Percentiles rank a stretch among this genome's conserved stretches.
Conservation (phyloP, 805 yeast genomes). For the Saccharomycopsis sp. region DNA sequence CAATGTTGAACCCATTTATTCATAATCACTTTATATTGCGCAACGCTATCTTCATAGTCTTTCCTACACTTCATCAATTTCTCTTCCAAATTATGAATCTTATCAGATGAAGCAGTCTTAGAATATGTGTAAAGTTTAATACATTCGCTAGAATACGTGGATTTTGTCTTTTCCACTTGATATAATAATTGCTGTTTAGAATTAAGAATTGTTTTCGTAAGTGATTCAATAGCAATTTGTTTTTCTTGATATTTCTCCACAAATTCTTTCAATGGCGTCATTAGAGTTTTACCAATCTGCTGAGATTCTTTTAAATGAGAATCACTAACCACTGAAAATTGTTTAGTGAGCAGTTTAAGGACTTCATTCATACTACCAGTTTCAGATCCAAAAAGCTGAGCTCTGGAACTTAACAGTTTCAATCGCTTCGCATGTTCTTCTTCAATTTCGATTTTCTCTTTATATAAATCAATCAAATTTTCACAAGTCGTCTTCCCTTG, state of each 20-base stretch:
- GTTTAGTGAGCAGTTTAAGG: slow-evolving; percentile 49
- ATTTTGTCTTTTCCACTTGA: slow-evolving; percentile 34
- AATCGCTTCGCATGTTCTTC: slow-evolving; percentile 62
- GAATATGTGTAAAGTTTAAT: slow-evolving; percentile 52
- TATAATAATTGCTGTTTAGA: slow-evolving; percentile 35
- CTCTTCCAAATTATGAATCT: slow-evolving; percentile 43
- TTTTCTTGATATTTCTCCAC: slow-evolving; percentile 43
- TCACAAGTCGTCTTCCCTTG: slow-evolving; percentile 54
- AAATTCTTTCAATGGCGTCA: slow-evolving; percentile 48
- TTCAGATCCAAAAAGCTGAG: slow-evolving; percentile 45
- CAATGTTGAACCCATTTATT: slow-evolving; percentile 69
- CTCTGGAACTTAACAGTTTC: slow-evolving; percentile 41
- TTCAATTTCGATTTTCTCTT: slow-evolving; percentile 54
- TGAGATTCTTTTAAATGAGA: slow-evolving; percentile 47
- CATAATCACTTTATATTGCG: slow-evolving; percentile 46
- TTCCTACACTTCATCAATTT: slow-evolving; percentile 37
- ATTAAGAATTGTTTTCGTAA: slow-evolving; percentile 46
- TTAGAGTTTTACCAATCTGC: slow-evolving; percentile 44
- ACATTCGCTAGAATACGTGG: slow-evolving; percentile 48
- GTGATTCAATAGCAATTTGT: slow-evolving; percentile 49
- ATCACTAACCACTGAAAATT: slow-evolving; percentile 51
- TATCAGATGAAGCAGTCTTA: slow-evolving; percentile 23
- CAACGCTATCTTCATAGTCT: slow-evolving; percentile 51
- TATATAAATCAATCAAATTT: slow-evolving; percentile 41
- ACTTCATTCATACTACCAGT: slow-evolving; percentile 54